A percentile compares a stretch with the other conserved stretches of the same genome.
Conservation (phyloP, 306 rosid genomes). For the Vachellia collinsii region DNA sequence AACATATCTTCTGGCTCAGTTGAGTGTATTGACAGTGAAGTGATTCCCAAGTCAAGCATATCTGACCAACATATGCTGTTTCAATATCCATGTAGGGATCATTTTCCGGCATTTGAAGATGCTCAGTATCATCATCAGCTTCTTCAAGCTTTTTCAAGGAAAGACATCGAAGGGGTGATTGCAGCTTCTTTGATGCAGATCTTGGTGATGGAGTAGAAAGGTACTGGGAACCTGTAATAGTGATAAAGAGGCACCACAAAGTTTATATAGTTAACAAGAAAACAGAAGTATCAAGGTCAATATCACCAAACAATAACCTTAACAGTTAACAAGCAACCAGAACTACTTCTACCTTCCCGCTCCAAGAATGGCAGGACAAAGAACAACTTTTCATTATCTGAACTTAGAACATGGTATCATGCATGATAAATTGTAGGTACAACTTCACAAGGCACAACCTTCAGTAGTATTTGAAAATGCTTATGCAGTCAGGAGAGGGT, state of each 20-base stretch:
- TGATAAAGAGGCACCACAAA: neutral
- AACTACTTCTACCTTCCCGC: neutral
- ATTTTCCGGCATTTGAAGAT: conserved; percentile 60
- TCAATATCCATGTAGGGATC: conserved; percentile 73
- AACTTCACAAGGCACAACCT: neutral
- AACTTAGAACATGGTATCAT: neutral
- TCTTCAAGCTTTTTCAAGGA: conserved; percentile 83
- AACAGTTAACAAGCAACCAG: neutral
- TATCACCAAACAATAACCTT: neutral
- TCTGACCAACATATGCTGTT: conserved; percentile 85
- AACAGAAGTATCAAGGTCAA: neutral
- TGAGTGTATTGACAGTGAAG: conserved; percentile 94
- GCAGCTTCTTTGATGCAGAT: conserved; percentile 78
- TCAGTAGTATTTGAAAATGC: neutral
- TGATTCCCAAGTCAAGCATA: conserved; percentile 94
- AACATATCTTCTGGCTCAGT: conserved; percentile 62
- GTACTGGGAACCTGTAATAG: conserved; percentile 51
- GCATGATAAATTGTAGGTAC: neutral
- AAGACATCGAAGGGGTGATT: conserved; percentile 89
- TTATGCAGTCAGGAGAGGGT: neutral
- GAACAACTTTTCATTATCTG: neutral
- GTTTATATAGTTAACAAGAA: neutral
- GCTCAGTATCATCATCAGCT: conserved; percentile 75
- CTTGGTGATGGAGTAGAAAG: conserved; percentile 76
- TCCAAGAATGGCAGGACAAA: neutral